Evolutionary conservation across 768 basidiomycete species (phyloP), one percentile per base, ranked within the genome.

Genomic region (Agaricus bisporus): DNA sequence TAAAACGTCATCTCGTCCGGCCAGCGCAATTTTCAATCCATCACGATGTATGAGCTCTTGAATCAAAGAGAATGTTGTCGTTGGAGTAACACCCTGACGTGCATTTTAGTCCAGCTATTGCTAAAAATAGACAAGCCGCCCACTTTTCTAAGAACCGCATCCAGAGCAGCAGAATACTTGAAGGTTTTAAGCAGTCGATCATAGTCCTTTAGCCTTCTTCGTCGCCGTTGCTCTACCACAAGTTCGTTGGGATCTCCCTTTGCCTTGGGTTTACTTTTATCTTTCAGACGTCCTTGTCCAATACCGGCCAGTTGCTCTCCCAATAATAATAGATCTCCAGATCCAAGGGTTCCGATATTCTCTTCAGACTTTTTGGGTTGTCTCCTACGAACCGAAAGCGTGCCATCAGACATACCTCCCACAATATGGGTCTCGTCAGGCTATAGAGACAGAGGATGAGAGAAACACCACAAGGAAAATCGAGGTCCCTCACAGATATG

Each of bases 321-420:
- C 46, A 57, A 52, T 5, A 56, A 25, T 9, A 56, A 35, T 18
- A 49, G 41, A 29, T 57, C 49, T 0, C 51, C 54, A 18, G 47
- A 57, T 15, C 55, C 56, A 4, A 50, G 11, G 9, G 42, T 43
- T 10, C 41, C 72, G 38, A 69, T 66, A 60, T 79, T 80, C 15
- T 15, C 35, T 64, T 89, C 83, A n/a, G 79, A 80, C 0, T 81
- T 70, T 67, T 90, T 94, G 15, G 77, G 80, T 60, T 91, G 88
- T 55, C 95, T 81, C 59, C 91, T 80, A 26, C 97, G 90, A 44
- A 99, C 82, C n/a, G 95, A 95, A n/a, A 99, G 77, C 1, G 95
- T 98, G 2, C 95, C 95, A 64, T 98, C 97, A 14, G 93, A 86
- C 87, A 98, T 91, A n/a, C 97, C 97, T 1, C 91, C 90, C 1